Evolutionary conservation across 208 protist species (phyloP).

Genomic region (Acanthamoeba lenticulata): DNA sequence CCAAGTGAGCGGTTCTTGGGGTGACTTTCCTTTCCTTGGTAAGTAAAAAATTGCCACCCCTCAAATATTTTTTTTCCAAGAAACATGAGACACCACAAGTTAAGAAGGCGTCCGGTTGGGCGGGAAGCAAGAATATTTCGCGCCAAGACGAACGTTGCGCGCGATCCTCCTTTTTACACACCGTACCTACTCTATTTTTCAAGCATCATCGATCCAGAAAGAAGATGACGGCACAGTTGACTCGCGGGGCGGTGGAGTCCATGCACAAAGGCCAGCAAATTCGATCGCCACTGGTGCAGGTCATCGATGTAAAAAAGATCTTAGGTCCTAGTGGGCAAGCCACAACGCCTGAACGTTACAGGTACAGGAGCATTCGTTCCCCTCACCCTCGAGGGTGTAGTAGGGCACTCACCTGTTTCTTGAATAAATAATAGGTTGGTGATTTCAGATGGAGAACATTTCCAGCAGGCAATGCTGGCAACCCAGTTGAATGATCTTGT

Average conservation of each 20-base stretch:
- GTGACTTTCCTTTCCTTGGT: not conserved
- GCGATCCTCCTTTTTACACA: too few species aligned
- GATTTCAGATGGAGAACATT: constrained; percentile 72
- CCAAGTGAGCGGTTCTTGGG: not conserved
- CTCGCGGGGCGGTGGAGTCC: not conserved
- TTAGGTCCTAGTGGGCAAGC: constrained; percentile 50
- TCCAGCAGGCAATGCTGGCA: constrained; percentile 75
- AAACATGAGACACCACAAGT: too few species aligned
- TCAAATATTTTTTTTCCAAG: too few species aligned
- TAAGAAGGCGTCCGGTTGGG: too few species aligned
- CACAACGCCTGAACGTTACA: constrained; percentile 28
- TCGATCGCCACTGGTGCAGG: constrained; percentile 37
- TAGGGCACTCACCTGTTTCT: too few species aligned
- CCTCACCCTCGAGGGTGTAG: not conserved
- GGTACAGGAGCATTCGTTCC: constrained; percentile 14
- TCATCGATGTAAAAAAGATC: constrained; percentile 60
- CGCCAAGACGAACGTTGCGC: too few species aligned
- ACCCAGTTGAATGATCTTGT: constrained; percentile 76
- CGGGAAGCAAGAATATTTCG: too few species aligned
- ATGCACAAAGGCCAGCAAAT: constrained; percentile 58
- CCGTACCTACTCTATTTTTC: not conserved
- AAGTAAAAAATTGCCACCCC: too few species aligned
- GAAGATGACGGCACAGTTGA: not conserved
- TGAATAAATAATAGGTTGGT: constrained; percentile 5
- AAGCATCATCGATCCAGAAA: not conserved